Evolutionary conservation across 352 stramenopile species (phyloP), one percentile per base, ranked within the genome.

Genomic region (Globisporangium nodosum): DNA sequence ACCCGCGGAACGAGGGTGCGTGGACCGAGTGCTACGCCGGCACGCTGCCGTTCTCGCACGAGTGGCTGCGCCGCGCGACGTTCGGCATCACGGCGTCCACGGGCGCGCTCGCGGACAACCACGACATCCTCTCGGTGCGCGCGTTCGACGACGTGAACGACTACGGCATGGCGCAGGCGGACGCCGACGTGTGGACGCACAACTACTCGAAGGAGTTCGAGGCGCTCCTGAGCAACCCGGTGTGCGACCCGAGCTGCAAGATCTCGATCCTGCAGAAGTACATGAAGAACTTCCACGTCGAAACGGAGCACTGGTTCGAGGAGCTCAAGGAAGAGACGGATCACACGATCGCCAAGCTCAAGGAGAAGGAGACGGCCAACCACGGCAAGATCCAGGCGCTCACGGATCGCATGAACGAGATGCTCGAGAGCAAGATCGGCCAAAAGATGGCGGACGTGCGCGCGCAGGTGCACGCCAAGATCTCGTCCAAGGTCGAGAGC

Each of bases 141-240:
- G 65, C 74, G 20, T 92, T 88, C 63, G 76, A 88, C 54, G 61
- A 89, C 50, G 37, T 70, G 24, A 68, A 88, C 39, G 80, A 91
- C 49, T 73, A 67, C 21, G 74, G 71, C 43, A 61, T 94, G 35
- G 61, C 61, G 18, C 67, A 73, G 50, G 73, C 75, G 12, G 83
- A 95, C 63, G 70, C 75, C 18, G 77, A 90, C 48, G 81, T 88
- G 48, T 87, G 76, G 78, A 78, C 71, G 63, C 82, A 90, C 70
- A 90, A 90, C 69, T 91, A 88, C 66, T 92, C 85, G 51, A 94
- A 94, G 65, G 71, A 94, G 58, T 90, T 90, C 51, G 61, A 73
- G 30, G 72, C 71, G 21, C 68, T 92, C 49, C 64, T 92, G 61
- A 70, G 79, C 35, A 81, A 69, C 52, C 48, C 65, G 4, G 58